Percentiles rank a stretch among this genome's conserved stretches.
phyloP scores from a whole-genome alignment of 75 land plant species.

The Cryptomeria japonica region DNA sequence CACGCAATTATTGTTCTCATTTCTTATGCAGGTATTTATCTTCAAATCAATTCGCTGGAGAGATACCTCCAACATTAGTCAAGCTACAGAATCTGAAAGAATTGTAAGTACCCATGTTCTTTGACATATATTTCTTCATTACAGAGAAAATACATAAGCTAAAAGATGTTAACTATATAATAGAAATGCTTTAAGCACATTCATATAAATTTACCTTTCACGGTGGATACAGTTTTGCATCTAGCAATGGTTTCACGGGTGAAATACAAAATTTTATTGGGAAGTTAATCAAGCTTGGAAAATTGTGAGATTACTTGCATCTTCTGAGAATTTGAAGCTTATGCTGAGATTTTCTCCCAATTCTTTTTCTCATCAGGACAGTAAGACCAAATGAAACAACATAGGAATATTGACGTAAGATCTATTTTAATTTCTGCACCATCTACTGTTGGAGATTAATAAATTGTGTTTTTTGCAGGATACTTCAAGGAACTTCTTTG shows the following conservation, averaged over 20 bases:
- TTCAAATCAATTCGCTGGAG: constrained; percentile 18
- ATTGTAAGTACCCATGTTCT: constrained; percentile 17
- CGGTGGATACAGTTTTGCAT: constrained; percentile 21
- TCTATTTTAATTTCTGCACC: background rate
- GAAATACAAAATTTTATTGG: constrained; percentile 27
- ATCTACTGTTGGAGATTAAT: background rate
- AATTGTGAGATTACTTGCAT: constrained; percentile 18
- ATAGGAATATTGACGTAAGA: background rate
- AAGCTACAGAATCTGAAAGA: constrained; percentile 15
- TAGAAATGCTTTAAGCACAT: background rate
- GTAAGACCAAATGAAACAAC: background rate
- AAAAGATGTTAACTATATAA: background rate
- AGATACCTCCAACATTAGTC: constrained; percentile 9
- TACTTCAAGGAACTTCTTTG: constrained; percentile 35
- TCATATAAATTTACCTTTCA: background rate
- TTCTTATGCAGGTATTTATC: constrained; percentile 15
- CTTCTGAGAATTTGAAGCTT: background rate
- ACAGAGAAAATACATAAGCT: background rate
- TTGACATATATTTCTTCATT: background rate
- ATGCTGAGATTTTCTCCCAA: too few relatives aligned
- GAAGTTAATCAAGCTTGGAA: constrained; percentile 23
- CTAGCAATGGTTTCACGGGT: constrained; percentile 31
- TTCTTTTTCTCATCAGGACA: background rate
- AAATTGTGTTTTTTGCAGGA: constrained; percentile 17
- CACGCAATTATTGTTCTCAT: background rate